A percentile compares a stretch with the other conserved stretches of the same genome.
These are phyloP conservation scores for bread wheat (Triticum aestivum) DNA, from an alignment of 176 grass and related monocot genomes.

Conservation along the genomic window IWGSC_CS_RefSeq_v2.1 NC_057805.1:391399845-391400344, in stretches of 20 bases:
- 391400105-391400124: not conserved
- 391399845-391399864: conserved; percentile 51
- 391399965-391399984: conserved; percentile 1
- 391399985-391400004: conserved; percentile 24
- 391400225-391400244: not conserved
- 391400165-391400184: not conserved
- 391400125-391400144: conserved; percentile 17
- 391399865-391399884: conserved; percentile 49
- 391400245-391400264: not conserved
- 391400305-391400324: not conserved
- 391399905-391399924: conserved; percentile 47
- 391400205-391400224: not conserved
- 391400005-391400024: not conserved
- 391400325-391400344: not conserved
- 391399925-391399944: not conserved
- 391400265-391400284: not conserved
- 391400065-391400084: no score
- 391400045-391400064: not conserved
- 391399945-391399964: conserved; percentile 1
- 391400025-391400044: not conserved
- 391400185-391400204: conserved; percentile 5
- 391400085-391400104: not conserved
- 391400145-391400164: conserved; percentile 38
- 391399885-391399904: conserved; percentile 66
- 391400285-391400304: not conserved